Evolutionary conservation across 208 protist genomes (phyloP).

Genomic region (Crithidia sp.): DNA sequence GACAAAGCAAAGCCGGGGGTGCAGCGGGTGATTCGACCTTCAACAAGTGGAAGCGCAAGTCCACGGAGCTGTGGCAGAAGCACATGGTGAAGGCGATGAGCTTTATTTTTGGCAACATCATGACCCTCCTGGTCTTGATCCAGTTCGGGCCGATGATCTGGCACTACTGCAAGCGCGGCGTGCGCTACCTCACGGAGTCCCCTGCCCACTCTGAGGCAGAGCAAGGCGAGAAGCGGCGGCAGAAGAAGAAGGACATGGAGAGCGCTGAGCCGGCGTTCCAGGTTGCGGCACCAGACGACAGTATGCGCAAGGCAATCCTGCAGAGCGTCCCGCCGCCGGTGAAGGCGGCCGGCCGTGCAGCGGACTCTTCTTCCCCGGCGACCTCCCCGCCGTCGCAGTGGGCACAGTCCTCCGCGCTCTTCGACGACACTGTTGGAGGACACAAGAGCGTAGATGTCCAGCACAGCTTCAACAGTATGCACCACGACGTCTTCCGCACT

Average conservation of each 20-base stretch:
- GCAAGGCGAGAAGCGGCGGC: constrained; percentile 9
- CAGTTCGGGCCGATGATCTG: constrained; percentile 52
- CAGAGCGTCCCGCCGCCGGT: constrained; percentile 19
- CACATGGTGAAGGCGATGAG: constrained; percentile 33
- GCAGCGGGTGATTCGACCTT: constrained; percentile 15
- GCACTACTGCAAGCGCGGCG: constrained; percentile 26
- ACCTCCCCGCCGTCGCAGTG: constrained; percentile 6
- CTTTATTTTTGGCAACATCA: constrained; percentile 75
- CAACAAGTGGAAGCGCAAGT: constrained; percentile 23
- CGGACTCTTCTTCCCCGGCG: background rate
- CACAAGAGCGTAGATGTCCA: constrained; percentile 7
- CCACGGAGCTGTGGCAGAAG: constrained; percentile 26
- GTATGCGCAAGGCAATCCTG: constrained; percentile 14
- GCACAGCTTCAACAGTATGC: constrained; percentile 30
- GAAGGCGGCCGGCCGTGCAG: no score
- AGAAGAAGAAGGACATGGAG: constrained; percentile 2
- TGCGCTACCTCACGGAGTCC: constrained; percentile 23
- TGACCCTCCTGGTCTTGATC: constrained; percentile 67
- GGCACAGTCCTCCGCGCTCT: constrained; percentile 22
- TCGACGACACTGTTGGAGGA: constrained; percentile 24
- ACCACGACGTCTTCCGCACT: constrained; percentile 31
- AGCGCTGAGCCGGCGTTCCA: constrained; percentile 1
- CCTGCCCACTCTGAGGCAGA: constrained; percentile 4
- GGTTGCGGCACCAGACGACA: constrained; percentile 20
- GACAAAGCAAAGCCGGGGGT: background rate